Evolutionary conservation across 1,284 basidiomycete species (phyloP).

Genomic region (Ganoderma sp.): DNA sequence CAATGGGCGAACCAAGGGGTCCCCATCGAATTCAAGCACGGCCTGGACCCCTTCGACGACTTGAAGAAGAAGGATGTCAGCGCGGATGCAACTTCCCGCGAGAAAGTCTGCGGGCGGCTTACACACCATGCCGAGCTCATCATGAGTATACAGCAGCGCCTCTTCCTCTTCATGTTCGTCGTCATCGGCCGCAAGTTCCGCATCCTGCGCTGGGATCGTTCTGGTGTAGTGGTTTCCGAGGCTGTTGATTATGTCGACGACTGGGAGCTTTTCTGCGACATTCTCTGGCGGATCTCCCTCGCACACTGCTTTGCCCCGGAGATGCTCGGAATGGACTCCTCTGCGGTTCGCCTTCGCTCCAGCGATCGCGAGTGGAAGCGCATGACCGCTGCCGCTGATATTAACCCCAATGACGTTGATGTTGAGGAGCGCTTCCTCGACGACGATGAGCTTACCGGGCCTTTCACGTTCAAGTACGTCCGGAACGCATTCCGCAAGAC

Average conservation of each 20-base stretch:
- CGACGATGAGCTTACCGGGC: background rate
- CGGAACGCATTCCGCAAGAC: slow-evolving; percentile 3
- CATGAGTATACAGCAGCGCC: slow-evolving; percentile 20
- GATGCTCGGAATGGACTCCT: slow-evolving; percentile 24
- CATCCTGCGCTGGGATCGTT: slow-evolving; percentile 26
- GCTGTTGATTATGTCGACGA: slow-evolving; percentile 22
- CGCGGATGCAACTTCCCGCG: no score
- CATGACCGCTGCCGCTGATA: slow-evolving; percentile 16
- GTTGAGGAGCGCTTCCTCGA: background rate
- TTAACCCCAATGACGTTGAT: background rate
- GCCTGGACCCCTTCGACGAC: slow-evolving; percentile 11
- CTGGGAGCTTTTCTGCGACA: slow-evolving; percentile 20
- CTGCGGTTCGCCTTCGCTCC: slow-evolving; percentile 7
- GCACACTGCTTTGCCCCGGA: background rate
- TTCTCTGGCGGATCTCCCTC: slow-evolving; percentile 25
- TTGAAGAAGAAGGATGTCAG: background rate
- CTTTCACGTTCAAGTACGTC: slow-evolving; percentile 19
- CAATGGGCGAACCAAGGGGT: slow-evolving; percentile 12
- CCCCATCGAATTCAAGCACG: slow-evolving; percentile 15
- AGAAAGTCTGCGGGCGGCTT: no score
- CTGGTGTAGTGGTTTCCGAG: slow-evolving; percentile 22
- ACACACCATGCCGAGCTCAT: slow-evolving; percentile 14
- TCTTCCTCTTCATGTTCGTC: slow-evolving; percentile 22
- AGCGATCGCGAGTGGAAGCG: slow-evolving; percentile 1
- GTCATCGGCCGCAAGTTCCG: slow-evolving; percentile 21